Conservation (phyloP, 2,329 filamentous ascomycete species). For the Niveomyces coronatus region DNA sequence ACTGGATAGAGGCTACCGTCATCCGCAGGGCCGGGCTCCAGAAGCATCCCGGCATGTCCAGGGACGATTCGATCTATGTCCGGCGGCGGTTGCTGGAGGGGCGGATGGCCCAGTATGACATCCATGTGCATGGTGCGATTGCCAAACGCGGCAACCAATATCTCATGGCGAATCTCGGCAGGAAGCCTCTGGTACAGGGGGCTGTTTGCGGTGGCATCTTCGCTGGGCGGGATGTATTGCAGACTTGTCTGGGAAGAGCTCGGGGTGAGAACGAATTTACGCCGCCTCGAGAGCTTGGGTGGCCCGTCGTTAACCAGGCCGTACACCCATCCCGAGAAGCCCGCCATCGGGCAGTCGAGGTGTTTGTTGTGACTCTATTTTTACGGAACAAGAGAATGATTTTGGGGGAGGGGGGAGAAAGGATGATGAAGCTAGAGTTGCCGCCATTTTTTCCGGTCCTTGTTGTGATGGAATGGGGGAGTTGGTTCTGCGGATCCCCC, state of each 20-base stretch:
- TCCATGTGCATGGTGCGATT: constrained; percentile 17
- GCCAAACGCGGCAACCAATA: constrained; percentile 18
- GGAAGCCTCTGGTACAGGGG: constrained; percentile 23
- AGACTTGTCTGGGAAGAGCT: neutral
- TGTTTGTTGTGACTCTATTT: too few relatives aligned
- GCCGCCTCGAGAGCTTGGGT: neutral
- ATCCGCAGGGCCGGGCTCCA: constrained; percentile 5
- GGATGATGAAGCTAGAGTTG: too few relatives aligned
- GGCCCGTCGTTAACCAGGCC: constrained; percentile 6
- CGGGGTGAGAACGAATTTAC: constrained; percentile 1
- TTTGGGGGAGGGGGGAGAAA: too few relatives aligned
- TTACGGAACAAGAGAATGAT: too few relatives aligned
- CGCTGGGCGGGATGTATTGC: neutral
- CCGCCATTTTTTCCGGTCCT: too few relatives aligned
- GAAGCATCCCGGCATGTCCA: constrained; percentile 2
- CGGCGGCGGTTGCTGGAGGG: neutral
- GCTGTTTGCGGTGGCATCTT: constrained; percentile 10
- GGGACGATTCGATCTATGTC: neutral
- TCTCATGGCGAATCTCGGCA: constrained; percentile 23
- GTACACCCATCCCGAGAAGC: constrained; percentile 6
- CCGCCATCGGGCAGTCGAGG: constrained; percentile 5
- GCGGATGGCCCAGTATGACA: constrained; percentile 13
- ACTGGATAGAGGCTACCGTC: constrained; percentile 3
- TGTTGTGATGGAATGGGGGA: too few relatives aligned
- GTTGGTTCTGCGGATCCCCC: too few relatives aligned